These are phyloP conservation scores for Chrysopogon serrulatus DNA, from an alignment of 176 grass and related monocot genomes.

Conservation along the genomic window DNA sequence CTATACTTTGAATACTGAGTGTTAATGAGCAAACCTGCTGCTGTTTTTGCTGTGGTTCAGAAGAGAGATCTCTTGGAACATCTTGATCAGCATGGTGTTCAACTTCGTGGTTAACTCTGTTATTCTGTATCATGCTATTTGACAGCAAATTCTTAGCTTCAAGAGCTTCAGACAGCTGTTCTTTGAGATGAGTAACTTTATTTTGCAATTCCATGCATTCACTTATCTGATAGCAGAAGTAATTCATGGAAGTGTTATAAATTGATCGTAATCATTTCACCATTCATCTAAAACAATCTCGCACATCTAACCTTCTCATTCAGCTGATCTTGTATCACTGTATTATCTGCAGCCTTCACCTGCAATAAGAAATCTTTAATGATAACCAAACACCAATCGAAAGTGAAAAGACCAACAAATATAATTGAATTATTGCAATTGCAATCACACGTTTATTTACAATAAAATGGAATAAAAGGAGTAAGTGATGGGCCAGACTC, in stretches of 20 bases:
- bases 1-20: not conserved
- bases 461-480: not conserved
- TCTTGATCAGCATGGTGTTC: slow-evolving; percentile 44
- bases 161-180: slow-evolving; percentile 65
- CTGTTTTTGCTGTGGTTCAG: slow-evolving; percentile 37
- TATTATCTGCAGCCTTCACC: slow-evolving; percentile 97
- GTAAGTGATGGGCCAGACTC: not conserved
- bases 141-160: slow-evolving; percentile 51
- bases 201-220: slow-evolving; percentile 77
- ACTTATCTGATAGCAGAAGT: slow-evolving; percentile 49
- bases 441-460: not conserved
- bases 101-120: slow-evolving; percentile 33
- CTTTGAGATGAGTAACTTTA: slow-evolving; percentile 65
- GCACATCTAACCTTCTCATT: slow-evolving; percentile 66
- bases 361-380: slow-evolving; percentile 42
- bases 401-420: not conserved
- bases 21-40: slow-evolving; percentile 41
- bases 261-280: not conserved
- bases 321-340: slow-evolving; percentile 95
- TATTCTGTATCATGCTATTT: slow-evolving; percentile 33
- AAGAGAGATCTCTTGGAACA: slow-evolving; percentile 27
- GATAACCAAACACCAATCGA: not conserved
- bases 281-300: slow-evolving; percentile 9
- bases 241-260: slow-evolving; percentile 20
- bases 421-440: not conserved